Evolutionary conservation across 768 basidiomycete species (phyloP).

Genomic region (Rhodotorula sphaerocarpa): DNA sequence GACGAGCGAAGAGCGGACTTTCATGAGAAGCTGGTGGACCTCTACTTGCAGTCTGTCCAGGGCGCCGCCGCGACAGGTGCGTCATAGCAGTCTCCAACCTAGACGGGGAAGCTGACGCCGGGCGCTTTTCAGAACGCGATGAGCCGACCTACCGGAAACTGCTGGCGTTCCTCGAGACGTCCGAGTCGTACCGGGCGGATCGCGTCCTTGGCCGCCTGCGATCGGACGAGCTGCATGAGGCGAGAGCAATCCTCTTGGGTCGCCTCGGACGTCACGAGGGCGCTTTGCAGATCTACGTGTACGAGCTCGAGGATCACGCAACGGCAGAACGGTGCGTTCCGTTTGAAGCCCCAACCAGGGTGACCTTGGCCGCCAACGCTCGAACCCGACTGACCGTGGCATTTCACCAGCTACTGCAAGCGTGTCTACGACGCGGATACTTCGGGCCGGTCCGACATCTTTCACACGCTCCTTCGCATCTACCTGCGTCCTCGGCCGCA

Average conservation of each 20-base stretch:
- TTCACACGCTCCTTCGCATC: constrained; percentile 72
- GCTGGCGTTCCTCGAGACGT: constrained; percentile 64
- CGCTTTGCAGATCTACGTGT: constrained; percentile 89
- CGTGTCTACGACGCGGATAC: constrained; percentile 57
- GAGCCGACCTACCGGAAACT: constrained; percentile 60
- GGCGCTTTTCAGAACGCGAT: constrained; percentile 46
- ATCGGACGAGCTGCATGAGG: constrained; percentile 69
- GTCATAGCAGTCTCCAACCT: too few species aligned
- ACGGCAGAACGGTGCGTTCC: constrained; percentile 77
- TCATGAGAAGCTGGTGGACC: constrained; percentile 81
- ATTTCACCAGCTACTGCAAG: constrained; percentile 73
- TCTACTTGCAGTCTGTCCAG: constrained; percentile 79
- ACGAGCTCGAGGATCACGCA: constrained; percentile 67
- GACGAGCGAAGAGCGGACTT: constrained; percentile 60
- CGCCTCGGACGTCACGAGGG: constrained; percentile 83
- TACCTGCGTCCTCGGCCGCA: constrained; percentile 58
- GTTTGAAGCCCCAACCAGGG: too few species aligned
- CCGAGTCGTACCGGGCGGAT: constrained; percentile 64
- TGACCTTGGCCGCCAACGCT: constrained; percentile 44
- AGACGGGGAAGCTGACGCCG: too few species aligned
- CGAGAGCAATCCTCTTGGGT: constrained; percentile 82
- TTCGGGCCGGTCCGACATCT: constrained; percentile 55
- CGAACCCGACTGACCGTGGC: too few species aligned
- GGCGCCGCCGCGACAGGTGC: too few species aligned
- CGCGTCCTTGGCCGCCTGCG: constrained; percentile 73